Conservation (phyloP, 2,329 filamentous ascomycete genomes). For the Apiospora aurea region DNA sequence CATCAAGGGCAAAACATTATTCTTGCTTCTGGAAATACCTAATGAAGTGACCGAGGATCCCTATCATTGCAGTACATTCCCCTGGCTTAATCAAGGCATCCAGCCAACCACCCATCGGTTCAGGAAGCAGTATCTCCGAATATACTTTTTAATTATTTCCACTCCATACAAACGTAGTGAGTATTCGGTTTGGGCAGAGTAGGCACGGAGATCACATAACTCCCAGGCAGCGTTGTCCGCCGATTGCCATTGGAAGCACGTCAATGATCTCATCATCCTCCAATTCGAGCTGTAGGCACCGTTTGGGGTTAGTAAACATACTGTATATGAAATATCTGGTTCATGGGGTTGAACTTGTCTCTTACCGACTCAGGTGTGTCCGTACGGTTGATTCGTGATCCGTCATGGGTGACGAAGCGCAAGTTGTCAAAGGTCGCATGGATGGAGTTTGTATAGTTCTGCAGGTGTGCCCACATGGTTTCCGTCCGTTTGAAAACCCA, state of each 20-base stretch:
- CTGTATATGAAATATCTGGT: neutral
- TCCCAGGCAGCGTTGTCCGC: neutral
- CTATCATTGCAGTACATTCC: too few species aligned
- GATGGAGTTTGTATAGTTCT: neutral
- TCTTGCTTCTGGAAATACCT: neutral
- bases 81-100: too few species aligned
- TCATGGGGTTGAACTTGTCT: too few species aligned
- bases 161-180: too few species aligned
- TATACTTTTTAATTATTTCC: neutral
- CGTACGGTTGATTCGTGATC: neutral
- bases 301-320: neutral
- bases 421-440: neutral
- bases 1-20: neutral
- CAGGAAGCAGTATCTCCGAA: neutral
- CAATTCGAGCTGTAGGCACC: neutral
- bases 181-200: neutral
- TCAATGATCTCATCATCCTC: neutral
- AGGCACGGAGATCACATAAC: neutral
- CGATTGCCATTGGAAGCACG: neutral
- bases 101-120: too few species aligned
- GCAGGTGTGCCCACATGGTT: neutral
- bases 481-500: neutral
- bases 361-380: slow-evolving; percentile 1
- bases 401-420: slow-evolving; percentile 1
- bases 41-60: neutral